Base-by-base conservation (phyloP, 2,329 filamentous ascomycete genomes). In the Beauveria sp. region DNA sequence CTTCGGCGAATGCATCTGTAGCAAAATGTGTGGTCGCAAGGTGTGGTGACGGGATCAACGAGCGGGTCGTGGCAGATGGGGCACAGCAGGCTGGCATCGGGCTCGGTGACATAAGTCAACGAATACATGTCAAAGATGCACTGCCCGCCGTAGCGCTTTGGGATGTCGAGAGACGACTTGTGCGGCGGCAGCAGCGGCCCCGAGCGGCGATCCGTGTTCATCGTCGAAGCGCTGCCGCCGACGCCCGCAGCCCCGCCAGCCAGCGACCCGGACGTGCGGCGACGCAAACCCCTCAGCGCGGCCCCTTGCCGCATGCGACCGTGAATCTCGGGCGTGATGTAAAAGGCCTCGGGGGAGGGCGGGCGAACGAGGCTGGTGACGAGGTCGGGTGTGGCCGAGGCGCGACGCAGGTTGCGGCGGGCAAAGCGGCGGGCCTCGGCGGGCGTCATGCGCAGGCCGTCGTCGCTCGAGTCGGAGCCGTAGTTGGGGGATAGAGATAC, bases 11-110 rank as follows among this genome's bases (percentile, higher is more conserved):
- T 75, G 68, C 86, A 88, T 5, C 76, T 75, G 57, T 80, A 79
- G 67, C 86, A 88, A 69, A 88, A 88, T 14, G 84, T 85, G 69
- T 88, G 86, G 62, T 86, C 83, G 72, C 86, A 88, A 8, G 76
- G 74, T 1, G 85, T 87, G 48, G 85, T 85, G 53, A 85, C 77
- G 0, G 86, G 85, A 16, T 82, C 77, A 53, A 88, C 75, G 48
- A 88, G 78, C 3, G 86, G 82, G 12, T 83, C 79, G 66, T 83
- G 83, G 73, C 86, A 88, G 64, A 84, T 81, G 3, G 81, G 80
- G 56, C 78, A 80, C 61, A 83, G 73, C 14, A 82, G 71, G 53
- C 80, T 81, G 61, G 77, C 72, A 66, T 83, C 80, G 42, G 73
- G 68, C 20, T 75, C 77, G 49, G 68, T 66, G 61, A 76, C 73